Evolutionary conservation across 331 rosid species (phyloP).

Genomic region (Erythrophleum ivorense): DNA sequence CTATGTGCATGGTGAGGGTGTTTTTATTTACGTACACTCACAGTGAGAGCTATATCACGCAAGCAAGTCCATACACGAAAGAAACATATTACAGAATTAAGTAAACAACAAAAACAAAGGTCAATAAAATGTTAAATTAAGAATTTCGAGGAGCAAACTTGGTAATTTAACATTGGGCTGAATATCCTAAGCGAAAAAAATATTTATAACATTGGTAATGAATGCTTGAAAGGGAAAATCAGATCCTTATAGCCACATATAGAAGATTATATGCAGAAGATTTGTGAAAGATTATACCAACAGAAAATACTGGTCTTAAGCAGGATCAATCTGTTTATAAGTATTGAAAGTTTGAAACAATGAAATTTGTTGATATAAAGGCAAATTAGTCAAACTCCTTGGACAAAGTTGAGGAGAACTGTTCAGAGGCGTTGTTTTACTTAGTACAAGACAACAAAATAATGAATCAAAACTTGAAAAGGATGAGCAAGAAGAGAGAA

Average conservation of each 20-base stretch:
- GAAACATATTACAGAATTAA: background rate
- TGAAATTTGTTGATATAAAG: background rate
- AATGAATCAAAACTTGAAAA: background rate
- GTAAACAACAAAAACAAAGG: slow-evolving; percentile 23
- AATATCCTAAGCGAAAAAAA: background rate
- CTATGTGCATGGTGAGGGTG: slow-evolving; percentile 1
- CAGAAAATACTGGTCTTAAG: background rate
- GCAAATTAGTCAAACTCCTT: slow-evolving; percentile 6
- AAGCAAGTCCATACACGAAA: background rate
- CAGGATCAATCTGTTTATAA: background rate
- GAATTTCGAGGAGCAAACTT: slow-evolving; percentile 19
- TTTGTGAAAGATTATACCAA: background rate
- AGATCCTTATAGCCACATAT: slow-evolving; percentile 3
- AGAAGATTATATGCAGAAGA: background rate
- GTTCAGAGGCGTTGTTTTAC: background rate
- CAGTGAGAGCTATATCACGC: slow-evolving; percentile 5
- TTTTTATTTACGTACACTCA: background rate
- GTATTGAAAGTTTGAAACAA: background rate
- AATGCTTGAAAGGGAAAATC: background rate
- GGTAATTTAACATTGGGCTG: background rate
- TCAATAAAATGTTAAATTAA: slow-evolving; percentile 9
- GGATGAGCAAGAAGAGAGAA: background rate
- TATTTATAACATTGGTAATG: background rate
- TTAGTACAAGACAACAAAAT: slow-evolving; percentile 1
- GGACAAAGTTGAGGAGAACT: background rate